Percentiles rank a stretch among this genome's conserved stretches.
These are phyloP conservation scores for Populus hybrid DNA, from an alignment of 441 rosid genomes.

Conservation along the genomic window DNA sequence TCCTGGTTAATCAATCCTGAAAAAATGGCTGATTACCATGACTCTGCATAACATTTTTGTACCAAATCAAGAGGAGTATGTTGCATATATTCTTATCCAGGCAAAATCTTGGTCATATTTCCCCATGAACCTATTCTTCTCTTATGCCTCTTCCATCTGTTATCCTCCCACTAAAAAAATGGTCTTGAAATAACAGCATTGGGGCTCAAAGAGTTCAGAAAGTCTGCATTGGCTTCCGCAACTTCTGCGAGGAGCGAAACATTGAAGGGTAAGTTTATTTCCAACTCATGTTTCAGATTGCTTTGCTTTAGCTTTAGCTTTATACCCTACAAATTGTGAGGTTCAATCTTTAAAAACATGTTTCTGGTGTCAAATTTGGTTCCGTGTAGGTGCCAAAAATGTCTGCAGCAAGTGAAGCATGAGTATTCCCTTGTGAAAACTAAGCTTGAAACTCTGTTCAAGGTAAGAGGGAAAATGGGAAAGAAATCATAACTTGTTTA, in stretches of 20 bases:
- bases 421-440: constrained; percentile 50
- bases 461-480: constrained; percentile 26
- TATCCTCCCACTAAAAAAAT: background rate
- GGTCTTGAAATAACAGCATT: constrained; percentile 41
- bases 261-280: constrained; percentile 47
- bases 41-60: background rate
- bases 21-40: background rate
- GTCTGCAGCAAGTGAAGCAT: constrained; percentile 55
- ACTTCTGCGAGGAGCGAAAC: constrained; percentile 50
- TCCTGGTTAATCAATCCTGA: background rate
- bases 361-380: constrained; percentile 2
- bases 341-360: background rate
- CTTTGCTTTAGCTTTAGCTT: background rate
- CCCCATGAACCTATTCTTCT: background rate
- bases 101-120: background rate
- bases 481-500: background rate
- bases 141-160: background rate
- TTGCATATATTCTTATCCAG: background rate
- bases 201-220: constrained; percentile 70
- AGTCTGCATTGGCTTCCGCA: constrained; percentile 50
- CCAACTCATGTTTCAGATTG: background rate
- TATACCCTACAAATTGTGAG: background rate
- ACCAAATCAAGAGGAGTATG: background rate
- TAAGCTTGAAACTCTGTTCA: constrained; percentile 58
- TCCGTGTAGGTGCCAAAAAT: constrained; percentile 46